Evolutionary conservation across 176 grass and related monocot species (phyloP).

Genomic region (Cenchrus purpureus): DNA sequence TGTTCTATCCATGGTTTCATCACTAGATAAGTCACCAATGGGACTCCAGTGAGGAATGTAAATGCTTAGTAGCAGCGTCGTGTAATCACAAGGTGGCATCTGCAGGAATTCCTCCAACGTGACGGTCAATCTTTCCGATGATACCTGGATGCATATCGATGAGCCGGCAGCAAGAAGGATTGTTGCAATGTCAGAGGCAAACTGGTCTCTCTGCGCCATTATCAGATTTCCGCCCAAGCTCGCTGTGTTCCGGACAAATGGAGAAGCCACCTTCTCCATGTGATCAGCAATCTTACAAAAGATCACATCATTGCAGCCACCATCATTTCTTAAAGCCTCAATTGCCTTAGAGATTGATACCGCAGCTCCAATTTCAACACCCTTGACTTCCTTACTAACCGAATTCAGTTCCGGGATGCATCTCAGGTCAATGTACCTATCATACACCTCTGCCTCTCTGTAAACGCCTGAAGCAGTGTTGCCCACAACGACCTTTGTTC

Average conservation of each 20-base stretch:
- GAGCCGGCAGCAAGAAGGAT: constrained; percentile 84
- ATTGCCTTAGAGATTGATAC: constrained; percentile 62
- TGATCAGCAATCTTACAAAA: constrained; percentile 88
- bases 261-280: constrained; percentile 88
- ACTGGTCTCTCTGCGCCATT: constrained; percentile 78
- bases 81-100: constrained; percentile 74
- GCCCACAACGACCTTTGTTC: constrained; percentile 70
- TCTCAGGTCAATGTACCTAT: constrained; percentile 78
- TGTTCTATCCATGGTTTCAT: neutral
- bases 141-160: constrained; percentile 54
- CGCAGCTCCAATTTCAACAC: constrained; percentile 75
- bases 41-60: constrained; percentile 61
- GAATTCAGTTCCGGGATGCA: constrained; percentile 66
- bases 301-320: constrained; percentile 34
- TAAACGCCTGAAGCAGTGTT: constrained; percentile 90
- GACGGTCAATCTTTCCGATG: constrained; percentile 55
- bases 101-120: constrained; percentile 72
- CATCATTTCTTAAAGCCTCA: constrained; percentile 62
- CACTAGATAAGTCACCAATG: constrained; percentile 4
- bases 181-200: constrained; percentile 78
- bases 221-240: constrained; percentile 90
- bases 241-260: constrained; percentile 81
- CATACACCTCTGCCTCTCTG: constrained; percentile 68
- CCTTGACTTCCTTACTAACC: constrained; percentile 48
- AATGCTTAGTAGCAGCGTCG: constrained; percentile 69